phyloP scores from a whole-genome alignment of 2,329 filamentous ascomycete species.

The Diplodia seriata region DNA sequence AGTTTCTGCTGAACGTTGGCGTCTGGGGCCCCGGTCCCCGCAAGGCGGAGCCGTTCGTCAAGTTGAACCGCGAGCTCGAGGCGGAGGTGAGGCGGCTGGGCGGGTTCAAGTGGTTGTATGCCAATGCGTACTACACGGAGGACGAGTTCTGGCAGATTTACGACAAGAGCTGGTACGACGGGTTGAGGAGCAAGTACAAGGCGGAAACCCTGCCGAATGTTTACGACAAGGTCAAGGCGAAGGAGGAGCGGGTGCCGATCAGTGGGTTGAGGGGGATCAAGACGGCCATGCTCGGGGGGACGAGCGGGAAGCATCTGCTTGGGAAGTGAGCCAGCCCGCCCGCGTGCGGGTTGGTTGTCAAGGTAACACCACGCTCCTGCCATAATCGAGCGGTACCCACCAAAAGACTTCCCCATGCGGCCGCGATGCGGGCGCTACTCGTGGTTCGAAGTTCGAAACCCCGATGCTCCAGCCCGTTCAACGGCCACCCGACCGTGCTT shows the following conservation, averaged over 20 bases:
- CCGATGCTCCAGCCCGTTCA: too few relatives aligned
- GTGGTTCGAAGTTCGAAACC: too few relatives aligned
- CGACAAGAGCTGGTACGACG: constrained; percentile 66
- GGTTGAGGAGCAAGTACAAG: constrained; percentile 66
- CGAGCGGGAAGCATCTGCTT: constrained; percentile 11
- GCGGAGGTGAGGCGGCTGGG: constrained; percentile 70
- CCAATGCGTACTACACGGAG: constrained; percentile 82
- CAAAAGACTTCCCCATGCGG: too few relatives aligned
- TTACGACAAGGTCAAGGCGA: constrained; percentile 27
- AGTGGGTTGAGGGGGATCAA: constrained; percentile 22
- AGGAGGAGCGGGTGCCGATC: constrained; percentile 23
- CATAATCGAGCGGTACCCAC: too few relatives aligned
- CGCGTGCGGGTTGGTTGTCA: too few relatives aligned
- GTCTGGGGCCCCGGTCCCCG: constrained; percentile 80
- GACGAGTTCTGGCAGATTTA: constrained; percentile 73
- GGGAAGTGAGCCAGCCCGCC: neutral
- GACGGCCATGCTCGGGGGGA: constrained; percentile 11
- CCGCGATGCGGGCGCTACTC: too few relatives aligned
- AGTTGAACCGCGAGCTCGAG: constrained; percentile 75
- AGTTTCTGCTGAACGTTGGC: constrained; percentile 59
- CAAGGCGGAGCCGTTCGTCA: constrained; percentile 65
- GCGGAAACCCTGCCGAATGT: constrained; percentile 48
- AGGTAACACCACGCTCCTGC: too few relatives aligned
- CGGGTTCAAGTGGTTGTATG: constrained; percentile 87
- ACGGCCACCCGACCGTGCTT: too few relatives aligned